A percentile compares a stretch with the other conserved stretches of the same genome.
These are phyloP conservation scores for Pezicula radicicola DNA, from an alignment of 2,329 filamentous ascomycete species.

Conservation along the genomic window DNA sequence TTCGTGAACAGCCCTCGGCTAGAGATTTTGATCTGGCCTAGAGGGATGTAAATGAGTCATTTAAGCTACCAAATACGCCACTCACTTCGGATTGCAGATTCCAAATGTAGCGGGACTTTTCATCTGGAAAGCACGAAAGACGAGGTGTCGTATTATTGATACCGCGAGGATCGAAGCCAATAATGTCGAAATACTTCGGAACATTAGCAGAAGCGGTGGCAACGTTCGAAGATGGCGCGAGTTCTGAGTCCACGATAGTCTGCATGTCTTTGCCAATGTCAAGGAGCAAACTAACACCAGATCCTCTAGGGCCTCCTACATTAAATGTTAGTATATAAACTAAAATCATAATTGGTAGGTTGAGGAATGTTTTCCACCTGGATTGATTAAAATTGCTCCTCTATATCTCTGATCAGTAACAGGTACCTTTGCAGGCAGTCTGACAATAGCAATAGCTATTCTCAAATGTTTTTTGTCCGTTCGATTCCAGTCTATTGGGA, in stretches of 20 bases:
- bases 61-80: slow-evolving; percentile 11
- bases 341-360: too few relatives aligned
- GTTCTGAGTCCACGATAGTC: slow-evolving; percentile 25
- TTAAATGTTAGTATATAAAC: too few relatives aligned
- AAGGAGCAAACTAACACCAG: slow-evolving; percentile 27
- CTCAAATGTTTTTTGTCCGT: slow-evolving; percentile 18
- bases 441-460: slow-evolving; percentile 35
- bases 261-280: slow-evolving; percentile 22
- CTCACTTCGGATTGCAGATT: slow-evolving; percentile 12
- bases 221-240: too few relatives aligned
- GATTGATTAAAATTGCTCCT: slow-evolving; percentile 36
- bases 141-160: slow-evolving; percentile 32
- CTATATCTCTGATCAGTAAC: slow-evolving; percentile 33
- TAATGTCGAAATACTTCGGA: slow-evolving; percentile 31
- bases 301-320: slow-evolving; percentile 35
- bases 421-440: slow-evolving; percentile 33
- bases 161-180: slow-evolving; percentile 38
- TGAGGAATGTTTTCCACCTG: too few relatives aligned
- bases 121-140: slow-evolving; percentile 30
- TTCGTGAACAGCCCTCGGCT: slow-evolving; percentile 18
- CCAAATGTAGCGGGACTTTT: slow-evolving; percentile 7
- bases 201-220: too few relatives aligned
- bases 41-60: slow-evolving; percentile 6
- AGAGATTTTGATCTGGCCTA: slow-evolving; percentile 20
- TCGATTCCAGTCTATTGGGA: slow-evolving; percentile 37